Base-by-base conservation (phyloP, 2,329 filamentous ascomycete genomes). In the Aureobasidium sp. region DNA sequence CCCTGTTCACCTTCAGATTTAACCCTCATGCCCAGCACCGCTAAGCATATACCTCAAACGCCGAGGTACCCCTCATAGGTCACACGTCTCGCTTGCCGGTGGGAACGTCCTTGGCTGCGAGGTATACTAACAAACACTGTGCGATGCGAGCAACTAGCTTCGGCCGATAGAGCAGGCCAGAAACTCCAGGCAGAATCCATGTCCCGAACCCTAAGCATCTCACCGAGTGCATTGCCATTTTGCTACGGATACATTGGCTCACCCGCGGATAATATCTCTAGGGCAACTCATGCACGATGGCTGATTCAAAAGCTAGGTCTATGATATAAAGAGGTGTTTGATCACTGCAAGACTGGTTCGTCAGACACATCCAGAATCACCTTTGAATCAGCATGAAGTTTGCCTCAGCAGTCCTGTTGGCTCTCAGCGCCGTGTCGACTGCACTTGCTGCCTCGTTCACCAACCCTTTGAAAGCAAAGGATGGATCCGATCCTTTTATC, bases 401-500 rank as follows among this genome's bases (percentile, higher is more conserved):
- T 25, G 37, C 44, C n/a, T 49, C 44, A n/a, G 30, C 35, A 19
- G 37, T 54, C n/a, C 35, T 47, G 22, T 25, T 54, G 42, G 41
- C 40, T 12, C 45, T 47, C 27, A 35, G 42, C 39, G 53, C 44
- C 19, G 39, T 54, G 21, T 49, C 44, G 11, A 47, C 53, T 12
- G 64, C 60, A 32, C 59, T 59, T 38, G 66, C 66, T 24, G 65
- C 66, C 25, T 67, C 71, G 16, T 80, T 72, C 58, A 74, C 74
- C 29, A 81, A 81, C 55, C 77, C 78, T 0, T 69, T 81, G 47
- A 73, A 74, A 30, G 66, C 68, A 16, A 70, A 70, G 0, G 71
- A 75, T 32, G 77, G 79, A 7, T 74, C 71, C 17, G 78, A 81
- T 58, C 77, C 79, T 1, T 75, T 75, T 56, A 72, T 81, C 5